Base-by-base conservation (phyloP, 331 rosid species). In the Acacia concinna region DNA sequence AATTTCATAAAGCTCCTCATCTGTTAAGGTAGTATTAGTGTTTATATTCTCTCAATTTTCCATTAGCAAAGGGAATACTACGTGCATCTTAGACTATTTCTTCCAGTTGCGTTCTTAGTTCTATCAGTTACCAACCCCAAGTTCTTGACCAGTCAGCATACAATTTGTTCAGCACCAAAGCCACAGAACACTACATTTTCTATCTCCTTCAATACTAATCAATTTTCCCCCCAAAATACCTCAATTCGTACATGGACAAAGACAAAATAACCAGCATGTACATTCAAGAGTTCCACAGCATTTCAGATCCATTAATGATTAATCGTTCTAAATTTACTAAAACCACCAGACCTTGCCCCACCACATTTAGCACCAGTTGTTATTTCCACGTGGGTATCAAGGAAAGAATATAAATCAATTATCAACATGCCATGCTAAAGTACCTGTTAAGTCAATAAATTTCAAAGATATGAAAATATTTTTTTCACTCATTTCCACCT, bases 111-210 rank as follows among this genome's bases (percentile, higher is more conserved):
- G n/a, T n/a, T n/a, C n/a, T n/a, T n/a, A n/a, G n/a, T n/a, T n/a
- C n/a, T n/a, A n/a, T n/a, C n/a, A n/a, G n/a, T n/a, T n/a, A n/a
- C 15, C 10, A 38, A n/a, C 71, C 23, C 44, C 57, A n/a, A 54
- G 31, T 40, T 47, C 73, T 28, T n/a, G 27, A 71, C 49, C 64
- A 77, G 76, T 68, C n/a, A 72, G 20, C 12, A 59, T 49, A 79
- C 35, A 82, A 64, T 79, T 82, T 66, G 7, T 56, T 38, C 78
- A 73, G 67, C 71, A 56, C 49, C 63, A 69, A 71, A 56, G 1
- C 25, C 49, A 25, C 43, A 37, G 60, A 15, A n/a, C 66, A 52
- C 20, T 75, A 47, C 49, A 73, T 73, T 70, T 63, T 56, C 31
- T n/a, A 57, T 57, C 64, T 59, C 25, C 27, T 68, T 49, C 21